A percentile compares a stretch with the other conserved stretches of the same genome.
These are phyloP conservation scores for Limtongia smithiae DNA, from an alignment of 805 yeast genomes.

Conservation along the genomic window DNA sequence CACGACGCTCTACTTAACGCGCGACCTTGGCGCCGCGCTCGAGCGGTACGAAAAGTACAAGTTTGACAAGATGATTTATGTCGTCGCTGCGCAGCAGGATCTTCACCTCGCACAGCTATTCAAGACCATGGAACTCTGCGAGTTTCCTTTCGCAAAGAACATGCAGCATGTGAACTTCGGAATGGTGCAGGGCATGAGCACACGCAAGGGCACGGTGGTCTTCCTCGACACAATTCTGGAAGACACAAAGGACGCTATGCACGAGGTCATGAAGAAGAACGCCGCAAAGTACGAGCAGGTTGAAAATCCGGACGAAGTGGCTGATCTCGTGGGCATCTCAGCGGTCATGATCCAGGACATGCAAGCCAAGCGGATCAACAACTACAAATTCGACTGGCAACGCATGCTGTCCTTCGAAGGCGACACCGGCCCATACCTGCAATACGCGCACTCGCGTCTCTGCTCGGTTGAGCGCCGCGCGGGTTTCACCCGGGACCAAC, in stretches of 20 bases:
- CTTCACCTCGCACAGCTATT: slow-evolving; percentile 90
- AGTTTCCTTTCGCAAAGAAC: slow-evolving; percentile 76
- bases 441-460: slow-evolving; percentile 96
- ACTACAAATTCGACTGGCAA: slow-evolving; percentile 95
- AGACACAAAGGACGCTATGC: slow-evolving; percentile 91
- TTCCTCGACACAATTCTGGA: slow-evolving; percentile 90
- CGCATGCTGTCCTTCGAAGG: slow-evolving; percentile 98
- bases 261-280: slow-evolving; percentile 91
- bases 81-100: slow-evolving; percentile 95
- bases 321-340: slow-evolving; percentile 91
- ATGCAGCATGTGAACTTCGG: slow-evolving; percentile 89
- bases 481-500: slow-evolving; percentile 30
- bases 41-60: slow-evolving; percentile 79
- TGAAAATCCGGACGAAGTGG: slow-evolving; percentile 89
- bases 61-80: slow-evolving; percentile 95
- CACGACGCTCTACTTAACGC: slow-evolving; percentile 85
- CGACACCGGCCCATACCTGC: slow-evolving; percentile 98
- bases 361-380: slow-evolving; percentile 95
- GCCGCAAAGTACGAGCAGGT: slow-evolving; percentile 88
- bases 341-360: slow-evolving; percentile 99
- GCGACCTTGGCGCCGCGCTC: slow-evolving; percentile 96
- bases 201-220: slow-evolving; percentile 98
- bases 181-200: slow-evolving; percentile 97
- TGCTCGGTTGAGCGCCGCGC: slow-evolving; percentile 91
- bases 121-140: slow-evolving; percentile 88